A percentile compares a stretch with the other conserved stretches of the same genome.
Evolutionary conservation across 1,284 basidiomycete genomes (phyloP).

Genomic region (Malassezia sp.): DNA sequence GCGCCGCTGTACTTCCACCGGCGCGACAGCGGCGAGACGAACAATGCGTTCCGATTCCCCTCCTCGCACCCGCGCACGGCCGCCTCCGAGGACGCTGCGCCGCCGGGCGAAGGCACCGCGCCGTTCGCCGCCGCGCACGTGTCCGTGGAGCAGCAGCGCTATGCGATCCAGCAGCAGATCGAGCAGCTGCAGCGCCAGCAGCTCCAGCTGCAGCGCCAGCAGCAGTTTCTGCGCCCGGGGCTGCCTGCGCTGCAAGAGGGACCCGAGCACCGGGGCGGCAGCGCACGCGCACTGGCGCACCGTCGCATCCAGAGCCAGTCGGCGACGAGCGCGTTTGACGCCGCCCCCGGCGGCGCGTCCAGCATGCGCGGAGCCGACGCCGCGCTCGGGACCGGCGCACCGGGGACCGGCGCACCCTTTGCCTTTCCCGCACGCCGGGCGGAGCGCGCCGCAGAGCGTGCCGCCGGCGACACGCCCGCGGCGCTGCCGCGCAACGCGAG

Average conservation of each 20-base stretch:
- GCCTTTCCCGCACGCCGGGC: constrained; percentile 5
- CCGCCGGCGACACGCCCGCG: background rate
- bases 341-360: background rate
- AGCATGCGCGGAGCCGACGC: too few relatives aligned
- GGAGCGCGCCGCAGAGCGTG: background rate
- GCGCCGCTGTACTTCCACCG: constrained; percentile 19
- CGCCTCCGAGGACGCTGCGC: constrained; percentile 23
- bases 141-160: constrained; percentile 39
- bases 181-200: constrained; percentile 48
- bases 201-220: constrained; percentile 47
- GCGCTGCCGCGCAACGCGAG: background rate
- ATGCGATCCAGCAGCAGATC: constrained; percentile 49
- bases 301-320: constrained; percentile 70
- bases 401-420: background rate
- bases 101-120: constrained; percentile 60
- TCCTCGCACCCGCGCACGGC: constrained; percentile 22
- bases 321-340: background rate
- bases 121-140: constrained; percentile 47
- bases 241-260: background rate
- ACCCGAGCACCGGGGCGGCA: background rate
- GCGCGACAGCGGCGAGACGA: constrained; percentile 31
- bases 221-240: constrained; percentile 16
- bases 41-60: constrained; percentile 10
- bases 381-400: too few relatives aligned
- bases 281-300: constrained; percentile 63